Base-by-base conservation (phyloP, 306 rosid species). In the Sesbania bispinosa region DNA sequence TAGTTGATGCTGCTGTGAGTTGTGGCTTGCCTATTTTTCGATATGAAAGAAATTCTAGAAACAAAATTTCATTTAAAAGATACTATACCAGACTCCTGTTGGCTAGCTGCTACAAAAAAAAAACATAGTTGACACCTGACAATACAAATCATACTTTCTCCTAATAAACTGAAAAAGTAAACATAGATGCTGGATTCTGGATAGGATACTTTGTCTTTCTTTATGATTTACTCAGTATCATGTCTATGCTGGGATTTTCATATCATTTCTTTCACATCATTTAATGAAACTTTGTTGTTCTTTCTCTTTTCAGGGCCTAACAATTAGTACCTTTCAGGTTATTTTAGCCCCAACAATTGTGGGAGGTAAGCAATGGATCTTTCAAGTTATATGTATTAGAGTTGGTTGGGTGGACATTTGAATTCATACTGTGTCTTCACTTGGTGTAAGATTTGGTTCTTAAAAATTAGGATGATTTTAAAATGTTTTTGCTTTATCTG, bases 1-100 rank as follows among this genome's bases (percentile, higher is more conserved):
- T 96, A 6, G 99, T 94, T 82, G 96, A 91, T 89, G 97, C 96
- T 51, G 88, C 71, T 43, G 99, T 94, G 82, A 94, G 97, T 83
- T 81, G 52, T 42, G 19, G 61, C 64, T 51, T 45, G 26, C 67
- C 50, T 57, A 2, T 32, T 39, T 26, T 62, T 51, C 24, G 30
- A 16, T 63, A 13, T 67, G 55, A 79, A 71, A 54, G 35, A 59
- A 21, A 68, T 68, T 19, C 41, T 14, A 8, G 8, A 66, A 29
- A 45, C n/a, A 36, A 23, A 30, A 74, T 26, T 15, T 38, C 48
- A 7, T 63, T 36, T 76, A 23, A 61, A 50, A 21, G 46, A 29
- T 30, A 7, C 19, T 21, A 42, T 57, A 14, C 42, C 41, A n/a
- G 41, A 50, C 33, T 80, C 47, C 59, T 43, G 19, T 41, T 41